Percentiles rank a stretch among this genome's conserved stretches.
Conservation (phyloP, 1,284 basidiomycete species). For the Rhodotorula glutinis region DNA sequence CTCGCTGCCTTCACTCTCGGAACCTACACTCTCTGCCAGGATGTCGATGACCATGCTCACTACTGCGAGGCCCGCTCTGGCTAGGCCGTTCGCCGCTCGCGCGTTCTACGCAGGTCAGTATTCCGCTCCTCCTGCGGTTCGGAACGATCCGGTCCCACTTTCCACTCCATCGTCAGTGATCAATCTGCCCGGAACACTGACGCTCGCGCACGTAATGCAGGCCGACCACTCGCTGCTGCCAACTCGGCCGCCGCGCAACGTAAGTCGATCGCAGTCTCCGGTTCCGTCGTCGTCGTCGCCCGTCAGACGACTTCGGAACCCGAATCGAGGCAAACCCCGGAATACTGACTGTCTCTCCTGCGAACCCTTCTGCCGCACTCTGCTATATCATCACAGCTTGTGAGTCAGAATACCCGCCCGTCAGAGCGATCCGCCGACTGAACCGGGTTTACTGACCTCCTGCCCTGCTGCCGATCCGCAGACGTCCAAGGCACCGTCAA, state of each 20-base stretch:
- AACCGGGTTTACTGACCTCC: background rate
- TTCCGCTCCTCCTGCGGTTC: constrained; percentile 1
- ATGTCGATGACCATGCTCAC: constrained; percentile 14
- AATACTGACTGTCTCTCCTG: too few relatives aligned
- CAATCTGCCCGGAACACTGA: background rate
- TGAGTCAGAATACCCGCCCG: background rate
- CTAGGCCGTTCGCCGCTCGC: constrained; percentile 18
- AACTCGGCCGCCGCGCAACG: constrained; percentile 24
- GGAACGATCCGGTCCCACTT: background rate
- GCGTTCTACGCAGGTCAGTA: constrained; percentile 23
- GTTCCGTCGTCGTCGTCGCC: background rate
- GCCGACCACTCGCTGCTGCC: constrained; percentile 20
- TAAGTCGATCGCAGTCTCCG: constrained; percentile 6
- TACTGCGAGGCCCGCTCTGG: background rate
- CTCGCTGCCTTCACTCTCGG: background rate
- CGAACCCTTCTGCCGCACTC: too few relatives aligned
- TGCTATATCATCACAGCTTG: too few relatives aligned
- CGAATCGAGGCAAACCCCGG: too few relatives aligned
- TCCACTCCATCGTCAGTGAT: too few relatives aligned
- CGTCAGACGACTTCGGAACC: constrained; percentile 3
- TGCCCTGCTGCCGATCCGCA: constrained; percentile 51
- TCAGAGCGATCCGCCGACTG: background rate
- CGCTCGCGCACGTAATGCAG: background rate
- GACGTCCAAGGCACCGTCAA: constrained; percentile 94
- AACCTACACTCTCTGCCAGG: background rate